Evolutionary conservation across 768 basidiomycete genomes (phyloP).

Genomic region (Leucocoprinus leucothites): DNA sequence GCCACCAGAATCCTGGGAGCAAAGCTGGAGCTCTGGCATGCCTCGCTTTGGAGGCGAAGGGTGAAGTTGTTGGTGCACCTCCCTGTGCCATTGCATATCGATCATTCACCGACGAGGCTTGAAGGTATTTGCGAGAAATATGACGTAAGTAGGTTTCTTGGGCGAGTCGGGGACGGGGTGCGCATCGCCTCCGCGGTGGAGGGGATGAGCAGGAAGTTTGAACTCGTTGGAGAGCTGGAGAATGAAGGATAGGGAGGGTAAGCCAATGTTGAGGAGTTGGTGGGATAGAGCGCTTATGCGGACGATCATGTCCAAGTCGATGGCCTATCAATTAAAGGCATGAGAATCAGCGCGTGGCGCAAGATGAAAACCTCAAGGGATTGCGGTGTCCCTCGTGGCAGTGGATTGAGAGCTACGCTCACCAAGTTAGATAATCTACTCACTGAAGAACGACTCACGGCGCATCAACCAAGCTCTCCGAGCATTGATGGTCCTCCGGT

Average conservation of each 20-base stretch:
- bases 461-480: conserved; percentile 69
- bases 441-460: conserved; percentile 37
- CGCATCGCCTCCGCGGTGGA: conserved; percentile 79
- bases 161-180: conserved; percentile 75
- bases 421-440: background rate
- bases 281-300: conserved; percentile 46
- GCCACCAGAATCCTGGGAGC: conserved; percentile 70
- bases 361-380: background rate
- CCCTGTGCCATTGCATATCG: too few relatives aligned
- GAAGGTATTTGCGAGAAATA: background rate
- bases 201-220: conserved; percentile 68
- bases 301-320: conserved; percentile 66
- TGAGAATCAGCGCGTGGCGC: too few relatives aligned
- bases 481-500: conserved; percentile 68
- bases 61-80: conserved; percentile 61
- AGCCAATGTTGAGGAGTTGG: background rate
- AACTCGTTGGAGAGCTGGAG: conserved; percentile 82
- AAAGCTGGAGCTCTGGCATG: conserved; percentile 69
- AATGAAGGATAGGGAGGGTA: background rate
- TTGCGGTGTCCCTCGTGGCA: conserved; percentile 35
- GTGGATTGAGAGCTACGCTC: conserved; percentile 33
- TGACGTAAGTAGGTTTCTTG: conserved; percentile 58
- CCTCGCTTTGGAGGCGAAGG: conserved; percentile 66
- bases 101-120: conserved; percentile 8
- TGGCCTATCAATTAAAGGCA: conserved; percentile 49